A percentile compares a stretch with the other conserved stretches of the same genome.
phyloP scores from a whole-genome alignment of 129 eudicot genomes.

The Deinandra increscens region DNA sequence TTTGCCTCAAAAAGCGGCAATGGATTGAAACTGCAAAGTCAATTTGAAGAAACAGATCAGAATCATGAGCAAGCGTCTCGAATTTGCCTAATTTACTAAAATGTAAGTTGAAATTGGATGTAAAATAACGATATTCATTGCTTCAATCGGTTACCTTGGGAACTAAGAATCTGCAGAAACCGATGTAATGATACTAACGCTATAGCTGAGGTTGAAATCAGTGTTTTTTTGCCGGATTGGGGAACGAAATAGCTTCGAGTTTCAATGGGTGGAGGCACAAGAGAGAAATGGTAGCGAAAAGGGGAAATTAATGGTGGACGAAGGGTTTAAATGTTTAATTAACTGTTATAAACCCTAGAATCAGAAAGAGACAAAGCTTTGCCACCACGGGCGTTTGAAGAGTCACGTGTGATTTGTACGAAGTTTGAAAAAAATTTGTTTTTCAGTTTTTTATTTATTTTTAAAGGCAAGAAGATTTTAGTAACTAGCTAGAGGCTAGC shows the following conservation, averaged over 20 bases:
- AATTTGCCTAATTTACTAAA: conserved; percentile 16
- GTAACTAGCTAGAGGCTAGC: no score
- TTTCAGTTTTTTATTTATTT: no score
- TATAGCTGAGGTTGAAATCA: no score
- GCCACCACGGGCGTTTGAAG: no score
- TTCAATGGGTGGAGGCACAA: not conserved
- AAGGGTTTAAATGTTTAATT: not conserved
- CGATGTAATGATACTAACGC: no score
- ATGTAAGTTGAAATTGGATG: not conserved
- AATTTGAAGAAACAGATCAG: not conserved
- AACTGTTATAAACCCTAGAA: conserved; percentile 6
- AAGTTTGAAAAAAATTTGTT: no score
- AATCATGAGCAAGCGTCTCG: not conserved
- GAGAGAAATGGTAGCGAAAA: not conserved
- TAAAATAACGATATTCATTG: not conserved
- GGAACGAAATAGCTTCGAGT: not conserved
- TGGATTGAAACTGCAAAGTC: conserved; percentile 10
- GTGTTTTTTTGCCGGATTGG: not conserved
- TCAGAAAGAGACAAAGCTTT: not conserved
- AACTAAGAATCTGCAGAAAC: no score
- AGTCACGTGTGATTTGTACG: no score
- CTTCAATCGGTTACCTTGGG: not conserved
- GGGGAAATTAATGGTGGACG: not conserved
- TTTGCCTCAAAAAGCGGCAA: conserved; percentile 1
- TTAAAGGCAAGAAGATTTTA: no score